Evolutionary conservation across 2,329 filamentous ascomycete genomes (phyloP).

Genomic region (Fusarium phyllophilum): DNA sequence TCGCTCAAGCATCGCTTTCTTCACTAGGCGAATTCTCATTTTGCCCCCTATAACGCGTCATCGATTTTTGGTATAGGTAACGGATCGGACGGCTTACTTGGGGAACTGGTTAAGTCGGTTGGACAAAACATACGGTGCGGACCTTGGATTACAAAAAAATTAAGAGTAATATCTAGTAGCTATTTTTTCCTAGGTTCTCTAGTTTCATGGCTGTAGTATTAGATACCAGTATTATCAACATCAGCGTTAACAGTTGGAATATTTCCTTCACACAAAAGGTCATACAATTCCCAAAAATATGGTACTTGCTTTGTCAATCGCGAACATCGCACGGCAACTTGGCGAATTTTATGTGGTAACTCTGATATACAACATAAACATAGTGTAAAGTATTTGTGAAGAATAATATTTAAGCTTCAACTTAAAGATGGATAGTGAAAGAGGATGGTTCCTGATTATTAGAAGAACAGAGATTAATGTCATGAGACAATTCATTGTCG

Average conservation of each 20-base stretch:
- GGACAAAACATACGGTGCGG: slow-evolving; percentile 8
- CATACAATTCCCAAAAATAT: neutral
- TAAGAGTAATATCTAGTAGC: slow-evolving; percentile 33
- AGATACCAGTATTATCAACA: slow-evolving; percentile 5
- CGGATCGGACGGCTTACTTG: neutral
- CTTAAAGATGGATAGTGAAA: neutral
- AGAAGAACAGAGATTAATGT: neutral
- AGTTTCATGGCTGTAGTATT: neutral
- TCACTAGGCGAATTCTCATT: neutral
- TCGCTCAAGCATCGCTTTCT: slow-evolving; percentile 12
- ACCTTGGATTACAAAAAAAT: neutral
- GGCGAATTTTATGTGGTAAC: neutral
- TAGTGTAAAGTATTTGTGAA: neutral
- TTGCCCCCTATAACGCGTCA: neutral
- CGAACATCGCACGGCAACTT: no score
- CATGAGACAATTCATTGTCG: neutral
- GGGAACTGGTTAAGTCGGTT: neutral
- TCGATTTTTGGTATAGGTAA: slow-evolving; percentile 15
- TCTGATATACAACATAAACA: neutral
- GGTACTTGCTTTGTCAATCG: neutral
- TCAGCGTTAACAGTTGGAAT: neutral
- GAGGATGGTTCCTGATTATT: neutral
- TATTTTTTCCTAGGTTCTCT: neutral
- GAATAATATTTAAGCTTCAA: neutral
- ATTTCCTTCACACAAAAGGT: neutral